Conservation (phyloP, 2,329 filamentous ascomycete genomes). For the Capronia americana region DNA sequence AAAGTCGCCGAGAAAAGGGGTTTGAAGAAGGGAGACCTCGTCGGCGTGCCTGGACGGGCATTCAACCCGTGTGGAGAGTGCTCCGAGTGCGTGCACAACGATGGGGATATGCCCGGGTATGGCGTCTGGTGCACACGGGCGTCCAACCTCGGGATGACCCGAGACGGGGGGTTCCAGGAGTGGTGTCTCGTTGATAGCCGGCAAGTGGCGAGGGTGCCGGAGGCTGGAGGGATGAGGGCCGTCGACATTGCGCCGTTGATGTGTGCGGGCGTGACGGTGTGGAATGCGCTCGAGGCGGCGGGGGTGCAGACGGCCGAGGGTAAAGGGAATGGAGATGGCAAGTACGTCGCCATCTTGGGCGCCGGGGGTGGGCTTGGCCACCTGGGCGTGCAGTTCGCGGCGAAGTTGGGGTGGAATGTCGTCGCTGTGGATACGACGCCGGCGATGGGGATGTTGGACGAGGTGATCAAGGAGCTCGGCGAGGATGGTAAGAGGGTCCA, state of each 20-base stretch:
- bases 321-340: conserved; percentile 41
- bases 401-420: conserved; percentile 46
- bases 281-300: conserved; percentile 48
- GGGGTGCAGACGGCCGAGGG: conserved; percentile 22
- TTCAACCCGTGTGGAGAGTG: conserved; percentile 31
- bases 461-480: conserved; percentile 37
- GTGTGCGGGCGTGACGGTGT: conserved; percentile 54
- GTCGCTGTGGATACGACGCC: conserved; percentile 46
- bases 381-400: conserved; percentile 44
- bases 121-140: conserved; percentile 34
- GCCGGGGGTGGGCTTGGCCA: conserved; percentile 46
- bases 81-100: conserved; percentile 31
- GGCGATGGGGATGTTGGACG: conserved; percentile 39
- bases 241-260: conserved; percentile 52
- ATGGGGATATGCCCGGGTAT: conserved; percentile 33
- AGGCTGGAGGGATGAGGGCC: conserved; percentile 41
- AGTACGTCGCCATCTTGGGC: conserved; percentile 48
- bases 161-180: conserved; percentile 40
- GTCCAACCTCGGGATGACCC: conserved; percentile 30
- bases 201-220: conserved; percentile 41
- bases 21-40: conserved; percentile 22
- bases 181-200: conserved; percentile 40
- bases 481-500: conserved; percentile 37
- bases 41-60: conserved; percentile 33
- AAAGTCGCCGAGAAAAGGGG: conserved; percentile 22